Evolutionary conservation across 1,284 basidiomycete species (phyloP).

Genomic region (Cryptococcus sp.): DNA sequence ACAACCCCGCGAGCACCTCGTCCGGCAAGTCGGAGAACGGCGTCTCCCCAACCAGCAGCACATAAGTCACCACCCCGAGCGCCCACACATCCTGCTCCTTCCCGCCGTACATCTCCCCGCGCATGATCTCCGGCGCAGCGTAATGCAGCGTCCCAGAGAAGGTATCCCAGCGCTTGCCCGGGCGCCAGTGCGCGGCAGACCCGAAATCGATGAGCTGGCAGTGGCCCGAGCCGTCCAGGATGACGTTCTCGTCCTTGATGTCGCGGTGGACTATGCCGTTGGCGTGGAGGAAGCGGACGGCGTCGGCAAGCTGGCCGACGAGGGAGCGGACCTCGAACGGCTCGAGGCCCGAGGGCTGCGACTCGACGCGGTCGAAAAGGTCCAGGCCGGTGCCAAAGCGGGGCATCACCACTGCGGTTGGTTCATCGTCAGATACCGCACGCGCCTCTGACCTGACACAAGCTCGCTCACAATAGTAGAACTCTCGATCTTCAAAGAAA

Average conservation of each 20-base stretch:
- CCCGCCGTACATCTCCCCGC: slow-evolving; percentile 89
- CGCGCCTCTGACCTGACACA: background rate
- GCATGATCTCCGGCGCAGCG: slow-evolving; percentile 92
- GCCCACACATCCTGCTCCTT: slow-evolving; percentile 99
- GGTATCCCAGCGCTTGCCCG: slow-evolving; percentile 91
- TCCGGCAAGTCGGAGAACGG: slow-evolving; percentile 65
- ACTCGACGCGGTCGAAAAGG: slow-evolving; percentile 93
- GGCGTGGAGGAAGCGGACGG: slow-evolving; percentile 81
- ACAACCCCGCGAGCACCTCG: slow-evolving; percentile 41
- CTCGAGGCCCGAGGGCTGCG: slow-evolving; percentile 78
- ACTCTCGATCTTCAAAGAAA: slow-evolving; percentile 96
- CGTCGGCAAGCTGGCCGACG: slow-evolving; percentile 91
- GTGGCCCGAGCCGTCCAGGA: slow-evolving; percentile 54
- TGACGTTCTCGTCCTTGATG: slow-evolving; percentile 97
- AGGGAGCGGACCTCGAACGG: slow-evolving; percentile 74
- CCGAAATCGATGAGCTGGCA: slow-evolving; percentile 97
- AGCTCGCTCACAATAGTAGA: slow-evolving; percentile 72
- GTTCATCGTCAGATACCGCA: background rate
- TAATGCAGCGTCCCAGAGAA: slow-evolving; percentile 85
- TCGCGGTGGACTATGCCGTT: slow-evolving; percentile 96
- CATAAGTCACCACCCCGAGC: slow-evolving; percentile 94
- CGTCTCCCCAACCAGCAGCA: slow-evolving; percentile 91
- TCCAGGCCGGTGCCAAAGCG: slow-evolving; percentile 60
- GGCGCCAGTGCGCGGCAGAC: slow-evolving; percentile 60
- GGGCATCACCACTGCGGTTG: slow-evolving; percentile 51